Conservation (phyloP, 805 yeast species). For the Ogataea thermomethanolica region DNA sequence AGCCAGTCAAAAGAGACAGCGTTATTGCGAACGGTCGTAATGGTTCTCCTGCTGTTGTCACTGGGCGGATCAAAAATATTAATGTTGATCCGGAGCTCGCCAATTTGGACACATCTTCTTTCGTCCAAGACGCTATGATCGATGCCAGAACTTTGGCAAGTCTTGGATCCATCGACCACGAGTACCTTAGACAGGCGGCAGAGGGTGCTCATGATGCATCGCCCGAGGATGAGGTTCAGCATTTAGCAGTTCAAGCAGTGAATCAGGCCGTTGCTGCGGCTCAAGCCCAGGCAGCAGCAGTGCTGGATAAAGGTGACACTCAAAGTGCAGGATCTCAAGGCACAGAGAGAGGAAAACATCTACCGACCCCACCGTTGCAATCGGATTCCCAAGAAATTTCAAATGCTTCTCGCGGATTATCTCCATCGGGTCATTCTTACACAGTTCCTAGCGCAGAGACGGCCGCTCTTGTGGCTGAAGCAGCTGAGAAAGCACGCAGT, state of each 20-base stretch:
- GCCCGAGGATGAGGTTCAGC: constrained; percentile 29
- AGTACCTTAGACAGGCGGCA: constrained; percentile 29
- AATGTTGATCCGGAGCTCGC: constrained; percentile 60
- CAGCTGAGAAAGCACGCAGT: constrained; percentile 42
- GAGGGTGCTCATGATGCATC: constrained; percentile 20
- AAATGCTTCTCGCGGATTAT: constrained; percentile 3
- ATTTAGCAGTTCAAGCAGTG: constrained; percentile 32
- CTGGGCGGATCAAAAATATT: constrained; percentile 16
- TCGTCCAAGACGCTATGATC: constrained; percentile 67
- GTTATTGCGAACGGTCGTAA: neutral
- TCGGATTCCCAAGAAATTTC: constrained; percentile 7
- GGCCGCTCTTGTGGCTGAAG: constrained; percentile 40
- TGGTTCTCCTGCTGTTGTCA: neutral
- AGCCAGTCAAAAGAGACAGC: constrained; percentile 10
- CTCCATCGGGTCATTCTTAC: constrained; percentile 8
- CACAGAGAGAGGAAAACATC: constrained; percentile 6
- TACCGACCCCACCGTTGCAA: constrained; percentile 14
- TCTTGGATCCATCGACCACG: constrained; percentile 34
- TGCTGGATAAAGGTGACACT: constrained; percentile 22
- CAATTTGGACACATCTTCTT: constrained; percentile 41
- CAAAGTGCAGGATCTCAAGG: constrained; percentile 25
- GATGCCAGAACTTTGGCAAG: constrained; percentile 64
- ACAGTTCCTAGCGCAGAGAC: constrained; percentile 30
- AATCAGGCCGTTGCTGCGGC: constrained; percentile 24
- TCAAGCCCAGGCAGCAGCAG: constrained; percentile 23